Conservation (phyloP, 179 eudicot genomes). For the Beta macrorhiza region DNA sequence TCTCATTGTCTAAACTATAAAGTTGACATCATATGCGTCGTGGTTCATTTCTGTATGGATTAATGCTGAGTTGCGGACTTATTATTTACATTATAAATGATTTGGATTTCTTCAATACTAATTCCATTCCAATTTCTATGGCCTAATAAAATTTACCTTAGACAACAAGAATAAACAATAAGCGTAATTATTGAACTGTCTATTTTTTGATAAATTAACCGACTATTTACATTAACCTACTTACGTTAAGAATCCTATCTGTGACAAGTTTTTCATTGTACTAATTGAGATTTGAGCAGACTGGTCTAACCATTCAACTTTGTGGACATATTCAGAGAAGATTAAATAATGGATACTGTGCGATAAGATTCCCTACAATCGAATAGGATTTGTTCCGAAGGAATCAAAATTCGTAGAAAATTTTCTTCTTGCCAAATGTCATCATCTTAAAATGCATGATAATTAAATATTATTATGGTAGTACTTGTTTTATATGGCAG, state of each 20-base stretch:
- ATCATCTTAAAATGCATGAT: constrained; percentile 8
- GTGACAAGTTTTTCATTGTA: neutral
- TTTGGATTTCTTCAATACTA: too few relatives aligned
- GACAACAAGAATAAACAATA: too few relatives aligned
- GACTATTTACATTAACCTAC: too few relatives aligned
- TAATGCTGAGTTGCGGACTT: too few relatives aligned
- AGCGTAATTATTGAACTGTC: too few relatives aligned
- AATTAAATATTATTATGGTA: neutral
- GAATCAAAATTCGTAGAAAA: neutral
- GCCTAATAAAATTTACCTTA: too few relatives aligned
- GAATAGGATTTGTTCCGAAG: neutral
- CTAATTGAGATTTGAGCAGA: neutral
- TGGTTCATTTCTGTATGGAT: too few relatives aligned
- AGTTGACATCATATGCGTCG: too few relatives aligned
- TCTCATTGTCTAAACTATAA: too few relatives aligned
- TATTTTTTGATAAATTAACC: too few relatives aligned
- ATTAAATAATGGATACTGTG: neutral
- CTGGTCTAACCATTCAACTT: neutral
- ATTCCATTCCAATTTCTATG: too few relatives aligned
- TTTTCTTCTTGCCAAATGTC: neutral
- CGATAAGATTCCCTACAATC: neutral
- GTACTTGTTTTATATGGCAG: neutral
- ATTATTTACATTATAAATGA: too few relatives aligned
- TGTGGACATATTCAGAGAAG: neutral
- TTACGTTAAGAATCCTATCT: neutral